Conservation (phyloP, 139 green algal genomes). For the Zygnema cylindricum region DNA sequence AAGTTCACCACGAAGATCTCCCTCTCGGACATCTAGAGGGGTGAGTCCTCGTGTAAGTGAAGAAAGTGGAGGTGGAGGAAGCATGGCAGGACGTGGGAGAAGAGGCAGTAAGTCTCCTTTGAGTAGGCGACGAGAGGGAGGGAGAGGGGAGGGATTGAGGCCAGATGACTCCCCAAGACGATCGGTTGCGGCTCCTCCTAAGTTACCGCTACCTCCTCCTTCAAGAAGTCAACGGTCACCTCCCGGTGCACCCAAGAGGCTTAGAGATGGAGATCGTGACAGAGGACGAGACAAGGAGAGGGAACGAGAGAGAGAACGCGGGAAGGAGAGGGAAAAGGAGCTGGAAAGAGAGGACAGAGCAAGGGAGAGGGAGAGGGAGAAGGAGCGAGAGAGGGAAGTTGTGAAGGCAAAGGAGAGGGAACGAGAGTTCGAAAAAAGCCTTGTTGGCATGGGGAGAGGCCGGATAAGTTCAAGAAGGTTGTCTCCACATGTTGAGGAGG, state of each 20-base stretch:
- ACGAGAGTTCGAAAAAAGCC: neutral
- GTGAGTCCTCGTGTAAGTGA: neutral
- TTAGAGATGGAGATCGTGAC: neutral
- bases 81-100: neutral
- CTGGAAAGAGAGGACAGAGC: neutral
- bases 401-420: neutral
- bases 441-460: neutral
- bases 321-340: neutral
- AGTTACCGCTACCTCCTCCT: conserved; percentile 10
- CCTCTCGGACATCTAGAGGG: neutral
- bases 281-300: neutral
- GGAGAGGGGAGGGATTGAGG: neutral
- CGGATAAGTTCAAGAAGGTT: neutral
- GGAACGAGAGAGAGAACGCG: neutral
- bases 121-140: neutral
- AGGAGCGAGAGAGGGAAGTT: neutral
- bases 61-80: conserved; percentile 1
- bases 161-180: neutral
- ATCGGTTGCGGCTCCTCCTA: neutral
- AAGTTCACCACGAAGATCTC: neutral
- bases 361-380: neutral
- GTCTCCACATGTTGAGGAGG: conserved; percentile 21
- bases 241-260: neutral
- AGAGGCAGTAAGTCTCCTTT: conserved; percentile 2
- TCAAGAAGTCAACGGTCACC: conserved; percentile 6